phyloP scores from a whole-genome alignment of 2,329 filamentous ascomycete genomes.

The Talaromyces sp. region DNA sequence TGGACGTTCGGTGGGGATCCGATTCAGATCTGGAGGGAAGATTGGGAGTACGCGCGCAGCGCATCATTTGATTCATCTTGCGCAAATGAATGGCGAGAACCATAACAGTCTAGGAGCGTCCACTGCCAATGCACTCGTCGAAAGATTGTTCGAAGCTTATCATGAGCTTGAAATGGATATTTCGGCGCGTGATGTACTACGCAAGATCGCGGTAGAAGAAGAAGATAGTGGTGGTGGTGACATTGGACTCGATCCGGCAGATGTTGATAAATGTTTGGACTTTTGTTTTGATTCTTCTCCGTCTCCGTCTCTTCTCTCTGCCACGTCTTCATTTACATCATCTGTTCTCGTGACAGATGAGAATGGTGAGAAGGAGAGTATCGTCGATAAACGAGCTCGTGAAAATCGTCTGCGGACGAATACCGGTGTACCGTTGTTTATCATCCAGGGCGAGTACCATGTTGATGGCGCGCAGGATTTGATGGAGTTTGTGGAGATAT shows the following conservation, averaged over 20 bases:
- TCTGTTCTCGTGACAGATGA: not conserved
- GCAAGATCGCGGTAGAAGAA: slow-evolving; percentile 19
- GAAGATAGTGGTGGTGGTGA: too few species aligned
- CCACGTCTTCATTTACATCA: slow-evolving; percentile 10
- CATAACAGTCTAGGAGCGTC: slow-evolving; percentile 20
- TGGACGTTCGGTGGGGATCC: slow-evolving; percentile 30
- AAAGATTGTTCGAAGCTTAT: slow-evolving; percentile 18
- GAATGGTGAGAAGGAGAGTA: not conserved
- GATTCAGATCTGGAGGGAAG: slow-evolving; percentile 30
- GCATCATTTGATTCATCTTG: slow-evolving; percentile 31
- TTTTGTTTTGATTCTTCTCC: slow-evolving; percentile 18
- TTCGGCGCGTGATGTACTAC: slow-evolving; percentile 21
- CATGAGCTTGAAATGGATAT: slow-evolving; percentile 31
- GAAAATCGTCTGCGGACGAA: slow-evolving; percentile 1
- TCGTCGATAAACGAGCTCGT: slow-evolving; percentile 36
- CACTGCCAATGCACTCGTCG: not conserved
- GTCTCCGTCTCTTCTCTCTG: slow-evolving; percentile 30
- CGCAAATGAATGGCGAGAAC: slow-evolving; percentile 15
- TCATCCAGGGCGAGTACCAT: not conserved
- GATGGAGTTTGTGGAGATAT: slow-evolving; percentile 10
- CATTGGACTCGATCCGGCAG: slow-evolving; percentile 17
- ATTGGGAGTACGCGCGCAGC: slow-evolving; percentile 34
- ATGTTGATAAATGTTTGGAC: slow-evolving; percentile 10
- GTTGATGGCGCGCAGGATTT: slow-evolving; percentile 10
- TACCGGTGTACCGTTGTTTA: slow-evolving; percentile 20